Evolutionary conservation across 441 rosid species (phyloP), one percentile per base, ranked within the genome.

Genomic region (Mallotus repandus): DNA sequence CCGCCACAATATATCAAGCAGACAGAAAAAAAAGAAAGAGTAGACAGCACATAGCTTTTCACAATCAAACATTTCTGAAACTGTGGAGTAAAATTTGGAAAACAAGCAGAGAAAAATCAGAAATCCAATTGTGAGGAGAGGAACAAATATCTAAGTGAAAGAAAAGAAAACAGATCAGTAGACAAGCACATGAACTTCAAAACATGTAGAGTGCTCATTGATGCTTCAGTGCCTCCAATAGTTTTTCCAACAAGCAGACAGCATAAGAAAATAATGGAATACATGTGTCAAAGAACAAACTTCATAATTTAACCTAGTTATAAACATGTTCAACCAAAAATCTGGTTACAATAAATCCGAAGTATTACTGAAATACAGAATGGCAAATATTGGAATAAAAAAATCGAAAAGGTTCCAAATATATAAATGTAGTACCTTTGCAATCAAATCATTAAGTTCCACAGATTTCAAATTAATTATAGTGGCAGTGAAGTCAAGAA

Each of bases 381-480:
- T 60, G 79, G 38, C n/a, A 68, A 0, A 48, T 18, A 21, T 45
- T n/a, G 10, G 69, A 52, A 57, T 14, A 19, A 73, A 35, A 74
- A 54, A 61, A 67, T 58, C 65, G 22, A 43, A 66, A 63, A 61
- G 62, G 13, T 74, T 65, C 54, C 43, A 52, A 64, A 61, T 52
- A 52, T 32, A 5, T 21, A 32, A 55, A 22, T 6, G 10, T 38
- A n/a, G 32, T 85, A 96, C 99, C 99, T 93, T 91, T 71, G 91
- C 81, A 79, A 91, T 76, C 76, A 91, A 79, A 78, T 86, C 93
- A 84, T 70, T 86, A 74, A 83, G 71, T 63, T 85, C 91, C 53
- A 87, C 76, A 63, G 93, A 86, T 76, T 87, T 91, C 85, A 89
- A 79, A 82, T 89, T 78, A 83, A 86, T 81, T 63, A 89, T 78